Evolutionary conservation across 129 eudicot genomes (phyloP).

Genomic region (Mikania micrantha): DNA sequence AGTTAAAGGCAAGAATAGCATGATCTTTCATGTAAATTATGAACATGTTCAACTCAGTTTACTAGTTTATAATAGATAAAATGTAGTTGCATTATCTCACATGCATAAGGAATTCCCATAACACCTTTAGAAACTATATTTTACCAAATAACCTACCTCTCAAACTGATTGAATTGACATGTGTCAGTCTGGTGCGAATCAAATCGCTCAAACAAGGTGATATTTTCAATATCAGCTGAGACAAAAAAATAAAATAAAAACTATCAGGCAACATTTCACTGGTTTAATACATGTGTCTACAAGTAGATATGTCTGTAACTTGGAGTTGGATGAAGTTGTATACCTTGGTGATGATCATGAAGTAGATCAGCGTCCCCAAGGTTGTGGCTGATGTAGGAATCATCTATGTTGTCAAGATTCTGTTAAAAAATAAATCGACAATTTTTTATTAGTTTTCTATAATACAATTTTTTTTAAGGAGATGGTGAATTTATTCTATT

Average conservation of each 20-base stretch:
- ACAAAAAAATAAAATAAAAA: neutral
- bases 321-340: neutral
- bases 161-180: conserved; percentile 51
- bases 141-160: conserved; percentile 44
- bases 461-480: too few relatives aligned
- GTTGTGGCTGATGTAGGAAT: conserved; percentile 39
- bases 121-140: neutral
- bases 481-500: neutral
- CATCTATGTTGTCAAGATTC: conserved; percentile 75
- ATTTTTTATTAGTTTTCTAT: too few relatives aligned
- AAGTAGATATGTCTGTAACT: neutral
- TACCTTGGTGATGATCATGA: conserved; percentile 80
- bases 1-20: neutral
- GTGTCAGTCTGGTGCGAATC: conserved; percentile 54
- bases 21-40: neutral
- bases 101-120: neutral
- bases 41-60: neutral
- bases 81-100: neutral
- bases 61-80: neutral
- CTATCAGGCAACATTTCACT: conserved; percentile 14
- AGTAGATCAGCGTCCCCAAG: conserved; percentile 38
- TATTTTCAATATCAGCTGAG: conserved; percentile 70
- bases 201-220: conserved; percentile 61
- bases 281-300: neutral
- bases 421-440: too few relatives aligned